phyloP scores from a whole-genome alignment of 75 land plant species.

The Cupressus sempervirens region DNA sequence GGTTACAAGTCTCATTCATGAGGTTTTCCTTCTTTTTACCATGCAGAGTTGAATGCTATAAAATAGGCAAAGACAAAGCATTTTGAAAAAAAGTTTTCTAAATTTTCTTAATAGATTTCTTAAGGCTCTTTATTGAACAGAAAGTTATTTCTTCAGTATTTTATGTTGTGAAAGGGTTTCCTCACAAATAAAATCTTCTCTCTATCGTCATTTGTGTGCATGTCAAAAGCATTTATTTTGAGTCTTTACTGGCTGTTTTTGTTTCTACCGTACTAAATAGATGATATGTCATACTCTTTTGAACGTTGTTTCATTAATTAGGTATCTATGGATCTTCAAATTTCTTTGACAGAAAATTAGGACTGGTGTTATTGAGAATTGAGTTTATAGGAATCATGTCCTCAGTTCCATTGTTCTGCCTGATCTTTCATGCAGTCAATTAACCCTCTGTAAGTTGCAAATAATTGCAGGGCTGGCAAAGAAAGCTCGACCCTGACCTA shows the following conservation, averaged over 20 bases:
- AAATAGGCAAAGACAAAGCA: background rate
- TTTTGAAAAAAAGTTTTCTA: background rate
- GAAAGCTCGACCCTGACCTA: constrained; percentile 32
- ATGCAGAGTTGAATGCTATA: background rate
- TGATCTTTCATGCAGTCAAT: background rate
- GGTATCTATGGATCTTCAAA: background rate
- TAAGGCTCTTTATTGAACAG: no score
- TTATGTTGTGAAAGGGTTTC: no score
- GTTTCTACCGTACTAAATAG: background rate
- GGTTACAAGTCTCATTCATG: constrained; percentile 31
- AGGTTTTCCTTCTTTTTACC: constrained; percentile 17
- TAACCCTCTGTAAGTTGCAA: no score
- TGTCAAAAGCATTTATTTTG: background rate
- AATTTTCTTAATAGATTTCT: background rate
- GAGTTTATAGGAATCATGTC: background rate
- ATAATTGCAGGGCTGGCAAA: constrained; percentile 37
- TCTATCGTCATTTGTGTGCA: background rate
- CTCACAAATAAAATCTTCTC: background rate
- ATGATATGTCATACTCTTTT: no score
- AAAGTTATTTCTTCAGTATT: background rate
- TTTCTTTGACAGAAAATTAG: background rate
- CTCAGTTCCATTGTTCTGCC: background rate
- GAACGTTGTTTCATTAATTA: background rate
- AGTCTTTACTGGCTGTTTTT: background rate
- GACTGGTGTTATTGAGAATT: background rate